Conservation (phyloP, 192 early-diverging fungal genomes). For the Coemansia sp. region DNA sequence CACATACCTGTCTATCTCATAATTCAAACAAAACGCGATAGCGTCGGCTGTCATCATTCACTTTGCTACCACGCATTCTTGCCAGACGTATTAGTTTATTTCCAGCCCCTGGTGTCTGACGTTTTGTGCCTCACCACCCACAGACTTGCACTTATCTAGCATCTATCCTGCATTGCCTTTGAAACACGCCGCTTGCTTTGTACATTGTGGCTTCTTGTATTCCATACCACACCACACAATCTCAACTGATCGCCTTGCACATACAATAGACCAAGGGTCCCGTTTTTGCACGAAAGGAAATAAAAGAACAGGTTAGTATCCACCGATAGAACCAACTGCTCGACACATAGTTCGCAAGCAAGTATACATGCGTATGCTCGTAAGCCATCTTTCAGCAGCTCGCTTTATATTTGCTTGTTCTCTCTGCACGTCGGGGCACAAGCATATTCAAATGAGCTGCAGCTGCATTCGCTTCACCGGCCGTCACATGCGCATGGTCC, state of each 20-base stretch:
- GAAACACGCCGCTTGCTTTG: neutral
- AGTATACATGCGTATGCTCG: no score
- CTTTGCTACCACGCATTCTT: neutral
- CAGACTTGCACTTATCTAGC: no score
- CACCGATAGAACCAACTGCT: no score
- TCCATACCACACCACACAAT: neutral
- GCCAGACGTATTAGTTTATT: neutral
- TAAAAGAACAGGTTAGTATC: neutral
- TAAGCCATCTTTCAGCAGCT: neutral
- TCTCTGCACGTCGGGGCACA: neutral
- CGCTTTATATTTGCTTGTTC: neutral
- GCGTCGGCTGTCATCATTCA: neutral
- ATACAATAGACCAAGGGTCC: no score
- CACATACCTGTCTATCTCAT: neutral
- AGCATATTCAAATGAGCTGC: neutral
- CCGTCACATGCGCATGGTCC: slow-evolving; percentile 7
- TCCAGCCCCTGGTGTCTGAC: neutral
- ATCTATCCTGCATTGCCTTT: neutral
- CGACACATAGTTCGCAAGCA: no score
- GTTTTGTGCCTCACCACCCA: no score
- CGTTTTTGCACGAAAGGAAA: no score
- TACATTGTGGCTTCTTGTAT: neutral
- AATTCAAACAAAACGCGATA: neutral
- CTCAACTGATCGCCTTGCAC: no score
- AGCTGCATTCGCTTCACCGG: neutral